Evolutionary conservation across 2,329 filamentous ascomycete genomes (phyloP).

Genomic region (Xylariaceae sp.): DNA sequence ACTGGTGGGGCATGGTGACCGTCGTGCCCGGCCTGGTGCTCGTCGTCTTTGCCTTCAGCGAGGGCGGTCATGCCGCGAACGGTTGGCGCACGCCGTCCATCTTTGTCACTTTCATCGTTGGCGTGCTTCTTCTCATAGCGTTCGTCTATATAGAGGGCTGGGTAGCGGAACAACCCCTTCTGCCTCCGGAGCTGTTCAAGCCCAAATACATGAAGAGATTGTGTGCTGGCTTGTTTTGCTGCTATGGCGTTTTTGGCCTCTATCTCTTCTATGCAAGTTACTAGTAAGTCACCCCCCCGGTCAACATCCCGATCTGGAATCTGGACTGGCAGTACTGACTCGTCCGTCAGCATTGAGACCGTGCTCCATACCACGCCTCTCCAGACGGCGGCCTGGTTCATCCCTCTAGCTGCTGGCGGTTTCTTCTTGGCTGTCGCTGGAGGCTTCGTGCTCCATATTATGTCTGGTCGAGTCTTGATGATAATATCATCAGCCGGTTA

Average conservation of each 20-base stretch:
- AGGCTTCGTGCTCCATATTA: constrained; percentile 61
- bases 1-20: constrained; percentile 58
- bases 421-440: constrained; percentile 57
- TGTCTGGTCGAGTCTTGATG: constrained; percentile 59
- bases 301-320: background rate
- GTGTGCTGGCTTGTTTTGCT: constrained; percentile 54
- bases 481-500: constrained; percentile 56
- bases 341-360: constrained; percentile 46
- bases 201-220: constrained; percentile 65
- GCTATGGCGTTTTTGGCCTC: constrained; percentile 63
- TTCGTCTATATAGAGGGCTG: constrained; percentile 69
- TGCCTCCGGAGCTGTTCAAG: constrained; percentile 65
- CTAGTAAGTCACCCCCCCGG: constrained; percentile 24
- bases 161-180: constrained; percentile 60
- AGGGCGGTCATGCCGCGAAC: constrained; percentile 61
- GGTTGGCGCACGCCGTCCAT: constrained; percentile 74
- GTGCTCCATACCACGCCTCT: constrained; percentile 56
- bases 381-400: constrained; percentile 62
- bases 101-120: constrained; percentile 57
- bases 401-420: constrained; percentile 63
- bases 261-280: constrained; percentile 63
- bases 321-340: constrained; percentile 2
- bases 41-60: constrained; percentile 69
- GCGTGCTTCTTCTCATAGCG: constrained; percentile 51
- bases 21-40: constrained; percentile 62